phyloP scores from a whole-genome alignment of 805 yeast genomes.

The Saturnispora silvae region DNA sequence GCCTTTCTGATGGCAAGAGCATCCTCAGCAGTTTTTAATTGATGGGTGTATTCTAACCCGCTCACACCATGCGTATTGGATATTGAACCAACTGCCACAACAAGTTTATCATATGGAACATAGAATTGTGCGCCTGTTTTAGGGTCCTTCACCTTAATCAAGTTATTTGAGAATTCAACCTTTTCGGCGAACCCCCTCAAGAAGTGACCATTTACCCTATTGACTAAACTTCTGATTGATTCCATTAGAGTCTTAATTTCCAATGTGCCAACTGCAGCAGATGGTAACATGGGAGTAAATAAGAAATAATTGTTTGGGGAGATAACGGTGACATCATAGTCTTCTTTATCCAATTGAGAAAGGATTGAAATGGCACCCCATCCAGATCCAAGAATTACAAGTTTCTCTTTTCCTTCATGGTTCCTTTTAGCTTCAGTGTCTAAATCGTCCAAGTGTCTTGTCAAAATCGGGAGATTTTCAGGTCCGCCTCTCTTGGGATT shows the following conservation, averaged over 20 bases:
- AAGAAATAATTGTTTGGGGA: slow-evolving; percentile 93
- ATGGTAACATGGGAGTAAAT: slow-evolving; percentile 89
- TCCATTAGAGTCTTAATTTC: slow-evolving; percentile 87
- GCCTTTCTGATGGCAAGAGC: slow-evolving; percentile 72
- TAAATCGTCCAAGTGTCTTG: slow-evolving; percentile 44
- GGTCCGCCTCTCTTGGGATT: slow-evolving; percentile 57
- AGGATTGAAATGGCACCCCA: slow-evolving; percentile 89
- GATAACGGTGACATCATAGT: slow-evolving; percentile 79
- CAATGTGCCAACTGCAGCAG: slow-evolving; percentile 89
- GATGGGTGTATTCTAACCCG: slow-evolving; percentile 84
- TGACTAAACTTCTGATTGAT: slow-evolving; percentile 78
- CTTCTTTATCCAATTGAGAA: slow-evolving; percentile 72
- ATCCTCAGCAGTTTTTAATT: slow-evolving; percentile 83
- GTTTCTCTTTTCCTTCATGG: slow-evolving; percentile 54
- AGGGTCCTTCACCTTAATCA: slow-evolving; percentile 45
- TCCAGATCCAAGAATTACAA: slow-evolving; percentile 79
- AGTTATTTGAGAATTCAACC: slow-evolving; percentile 62
- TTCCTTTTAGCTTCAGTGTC: slow-evolving; percentile 36
- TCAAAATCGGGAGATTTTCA: slow-evolving; percentile 54
- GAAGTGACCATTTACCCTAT: slow-evolving; percentile 67
- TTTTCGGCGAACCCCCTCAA: slow-evolving; percentile 84
- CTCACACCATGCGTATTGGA: slow-evolving; percentile 92
- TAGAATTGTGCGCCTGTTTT: slow-evolving; percentile 35
- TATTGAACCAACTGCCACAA: slow-evolving; percentile 89
- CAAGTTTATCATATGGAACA: slow-evolving; percentile 68